Evolutionary conservation across 192 early-diverging fungal species (phyloP).

Genomic region (Chytriomyces confervae): DNA sequence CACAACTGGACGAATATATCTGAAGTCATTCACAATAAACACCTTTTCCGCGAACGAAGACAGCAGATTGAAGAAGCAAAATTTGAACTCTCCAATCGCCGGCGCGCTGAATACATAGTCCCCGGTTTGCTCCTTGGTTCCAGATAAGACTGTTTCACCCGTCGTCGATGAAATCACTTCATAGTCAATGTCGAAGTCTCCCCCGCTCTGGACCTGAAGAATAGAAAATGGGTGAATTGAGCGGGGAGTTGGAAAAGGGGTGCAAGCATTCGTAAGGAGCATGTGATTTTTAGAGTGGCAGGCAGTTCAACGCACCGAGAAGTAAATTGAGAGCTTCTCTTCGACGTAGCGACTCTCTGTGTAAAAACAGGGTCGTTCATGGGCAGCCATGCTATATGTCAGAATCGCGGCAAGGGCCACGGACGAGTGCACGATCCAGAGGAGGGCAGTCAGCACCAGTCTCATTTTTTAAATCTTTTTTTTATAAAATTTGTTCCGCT

Average conservation of each 20-base stretch:
- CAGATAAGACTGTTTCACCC: constrained; percentile 69
- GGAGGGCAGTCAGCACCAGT: background rate
- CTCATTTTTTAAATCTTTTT: background rate
- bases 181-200: constrained; percentile 97
- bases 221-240: background rate
- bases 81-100: constrained; percentile 87
- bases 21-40: background rate
- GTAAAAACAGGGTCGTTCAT: constrained; percentile 94
- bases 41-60: constrained; percentile 92
- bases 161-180: constrained; percentile 76
- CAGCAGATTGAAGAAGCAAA: constrained; percentile 97
- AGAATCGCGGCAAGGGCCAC: constrained; percentile 62
- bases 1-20: background rate
- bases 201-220: constrained; percentile 90
- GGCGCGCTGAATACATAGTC: constrained; percentile 93
- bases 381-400: constrained; percentile 86
- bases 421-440: background rate
- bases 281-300: too few species aligned
- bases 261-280: too few species aligned
- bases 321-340: constrained; percentile 97
- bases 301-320: constrained; percentile 69
- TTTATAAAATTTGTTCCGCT: background rate
- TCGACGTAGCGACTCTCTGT: constrained; percentile 72
- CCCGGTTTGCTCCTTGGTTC: constrained; percentile 90
- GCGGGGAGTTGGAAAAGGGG: too few species aligned